Conservation (phyloP, 192 early-diverging fungal genomes). For the Coemansia pectinata region DNA sequence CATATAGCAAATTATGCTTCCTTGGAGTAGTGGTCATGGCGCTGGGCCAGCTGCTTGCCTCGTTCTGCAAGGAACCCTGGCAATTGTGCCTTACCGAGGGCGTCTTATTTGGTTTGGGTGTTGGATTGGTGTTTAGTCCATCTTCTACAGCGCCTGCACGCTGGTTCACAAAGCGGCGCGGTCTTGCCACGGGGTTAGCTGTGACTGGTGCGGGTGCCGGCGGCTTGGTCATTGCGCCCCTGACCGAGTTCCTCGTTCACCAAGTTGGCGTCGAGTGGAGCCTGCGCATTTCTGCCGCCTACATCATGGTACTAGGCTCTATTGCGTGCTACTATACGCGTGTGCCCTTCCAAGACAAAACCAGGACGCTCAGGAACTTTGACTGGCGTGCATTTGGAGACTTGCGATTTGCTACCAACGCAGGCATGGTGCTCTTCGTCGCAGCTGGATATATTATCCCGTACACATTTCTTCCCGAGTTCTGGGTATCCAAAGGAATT, state of each 20-base stretch:
- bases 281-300: slow-evolving; percentile 52
- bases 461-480: slow-evolving; percentile 40
- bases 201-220: slow-evolving; percentile 68
- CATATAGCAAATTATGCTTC: slow-evolving; percentile 35
- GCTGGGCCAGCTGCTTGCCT: slow-evolving; percentile 59
- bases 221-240: slow-evolving; percentile 61
- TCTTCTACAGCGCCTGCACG: slow-evolving; percentile 62
- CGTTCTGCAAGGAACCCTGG: slow-evolving; percentile 65
- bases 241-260: slow-evolving; percentile 49
- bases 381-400: slow-evolving; percentile 43
- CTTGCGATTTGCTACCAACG: slow-evolving; percentile 31
- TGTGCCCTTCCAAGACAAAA: slow-evolving; percentile 29
- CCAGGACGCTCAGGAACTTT: slow-evolving; percentile 24
- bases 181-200: slow-evolving; percentile 64
- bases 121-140: slow-evolving; percentile 59
- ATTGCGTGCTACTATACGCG: slow-evolving; percentile 31
- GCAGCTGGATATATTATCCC: slow-evolving; percentile 46
- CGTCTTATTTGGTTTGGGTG: slow-evolving; percentile 62
- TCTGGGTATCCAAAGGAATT: slow-evolving; percentile 41
- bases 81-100: slow-evolving; percentile 68
- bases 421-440: slow-evolving; percentile 36
- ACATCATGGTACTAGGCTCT: slow-evolving; percentile 47
- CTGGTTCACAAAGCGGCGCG: slow-evolving; percentile 62
- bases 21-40: slow-evolving; percentile 38
- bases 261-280: slow-evolving; percentile 50